Percentiles rank a stretch among this genome's conserved stretches.
phyloP scores from a whole-genome alignment of 2,329 filamentous ascomycete genomes.

The Ophiostoma triangulosporum region DNA sequence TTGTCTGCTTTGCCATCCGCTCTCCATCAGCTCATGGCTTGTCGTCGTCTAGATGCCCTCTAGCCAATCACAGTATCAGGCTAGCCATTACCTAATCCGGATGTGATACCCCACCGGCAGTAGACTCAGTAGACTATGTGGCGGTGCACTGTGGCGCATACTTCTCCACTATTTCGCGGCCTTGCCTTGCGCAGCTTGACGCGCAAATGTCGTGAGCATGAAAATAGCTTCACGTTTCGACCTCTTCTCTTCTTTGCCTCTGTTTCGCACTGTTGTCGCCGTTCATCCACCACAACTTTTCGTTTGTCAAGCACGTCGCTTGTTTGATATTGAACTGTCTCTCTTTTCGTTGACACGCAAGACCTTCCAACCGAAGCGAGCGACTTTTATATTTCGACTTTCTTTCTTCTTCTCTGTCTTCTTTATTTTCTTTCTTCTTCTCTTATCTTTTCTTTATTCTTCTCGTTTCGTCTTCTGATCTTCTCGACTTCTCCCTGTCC shows the following conservation, averaged over 20 bases:
- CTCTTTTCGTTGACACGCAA: neutral
- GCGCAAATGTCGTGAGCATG: conserved; percentile 6
- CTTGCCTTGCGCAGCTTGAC: conserved; percentile 4
- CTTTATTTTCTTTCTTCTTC: neutral
- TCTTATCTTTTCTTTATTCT: neutral
- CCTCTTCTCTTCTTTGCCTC: neutral
- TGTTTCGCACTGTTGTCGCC: neutral
- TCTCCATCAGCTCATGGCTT: too few species aligned
- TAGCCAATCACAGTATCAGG: too few species aligned
- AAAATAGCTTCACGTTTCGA: conserved; percentile 8
- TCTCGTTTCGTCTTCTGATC: neutral
- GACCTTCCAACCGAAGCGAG: neutral
- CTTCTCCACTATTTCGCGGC: neutral
- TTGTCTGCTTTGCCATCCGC: too few species aligned
- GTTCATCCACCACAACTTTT: neutral
- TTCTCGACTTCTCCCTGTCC: neutral
- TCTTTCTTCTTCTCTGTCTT: neutral
- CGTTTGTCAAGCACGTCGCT: neutral
- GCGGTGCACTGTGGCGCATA: neutral
- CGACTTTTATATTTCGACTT: neutral
- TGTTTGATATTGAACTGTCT: neutral
- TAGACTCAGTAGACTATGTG: neutral
- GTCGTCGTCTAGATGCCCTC: too few species aligned
- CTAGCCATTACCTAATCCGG: neutral
- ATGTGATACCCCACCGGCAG: neutral